phyloP scores from a whole-genome alignment of 2,329 filamentous ascomycete species.

The Alternaria rosae region DNA sequence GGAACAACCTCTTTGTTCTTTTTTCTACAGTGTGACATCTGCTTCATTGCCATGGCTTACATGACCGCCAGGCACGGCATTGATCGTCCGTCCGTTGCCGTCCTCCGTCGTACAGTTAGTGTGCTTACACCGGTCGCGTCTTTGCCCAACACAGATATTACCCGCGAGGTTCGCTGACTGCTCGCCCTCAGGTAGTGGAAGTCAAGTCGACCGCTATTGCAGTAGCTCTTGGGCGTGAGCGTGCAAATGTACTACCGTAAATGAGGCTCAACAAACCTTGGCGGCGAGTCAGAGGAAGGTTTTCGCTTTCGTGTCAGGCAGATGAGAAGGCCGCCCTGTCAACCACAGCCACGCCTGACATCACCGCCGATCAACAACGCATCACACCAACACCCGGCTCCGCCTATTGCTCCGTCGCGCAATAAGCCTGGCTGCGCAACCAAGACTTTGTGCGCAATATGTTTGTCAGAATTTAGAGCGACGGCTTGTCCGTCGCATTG shows the following conservation, averaged over 20 bases:
- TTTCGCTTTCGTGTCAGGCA: conserved; percentile 3
- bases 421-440: conserved; percentile 10
- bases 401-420: conserved; percentile 16
- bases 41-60: conserved; percentile 2
- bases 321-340: conserved; percentile 4
- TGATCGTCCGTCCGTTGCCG: background rate
- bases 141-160: background rate
- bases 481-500: conserved; percentile 4
- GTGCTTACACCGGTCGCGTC: conserved; percentile 10
- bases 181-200: background rate
- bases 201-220: background rate
- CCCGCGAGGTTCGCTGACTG: background rate
- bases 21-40: background rate
- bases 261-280: background rate
- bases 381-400: conserved; percentile 9
- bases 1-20: background rate
- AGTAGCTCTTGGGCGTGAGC: background rate
- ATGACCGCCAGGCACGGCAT: background rate
- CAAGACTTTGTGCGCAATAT: background rate
- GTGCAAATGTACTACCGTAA: background rate
- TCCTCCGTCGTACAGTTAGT: background rate
- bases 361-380: conserved; percentile 15
- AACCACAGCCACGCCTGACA: conserved; percentile 16
- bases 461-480: conserved; percentile 1
- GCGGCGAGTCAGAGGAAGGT: background rate